Evolutionary conservation across 2,329 filamentous ascomycete species (phyloP).

Genomic region (Aspergillus spinulosporus): DNA sequence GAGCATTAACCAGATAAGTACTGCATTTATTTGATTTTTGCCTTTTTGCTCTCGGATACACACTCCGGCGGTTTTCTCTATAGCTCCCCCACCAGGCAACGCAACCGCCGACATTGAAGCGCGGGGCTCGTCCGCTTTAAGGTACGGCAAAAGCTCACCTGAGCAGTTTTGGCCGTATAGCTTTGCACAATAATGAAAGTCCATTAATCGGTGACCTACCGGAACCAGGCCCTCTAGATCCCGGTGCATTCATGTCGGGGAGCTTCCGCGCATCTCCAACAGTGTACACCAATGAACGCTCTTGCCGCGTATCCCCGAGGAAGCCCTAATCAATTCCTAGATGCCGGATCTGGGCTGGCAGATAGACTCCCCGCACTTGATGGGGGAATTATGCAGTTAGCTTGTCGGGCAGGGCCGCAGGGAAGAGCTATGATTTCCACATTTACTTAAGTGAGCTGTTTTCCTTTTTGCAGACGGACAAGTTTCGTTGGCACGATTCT

Average conservation of each 20-base stretch:
- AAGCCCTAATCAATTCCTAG: not conserved
- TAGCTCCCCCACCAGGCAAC: not conserved
- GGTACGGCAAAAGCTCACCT: not conserved
- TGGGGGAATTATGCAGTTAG: not conserved
- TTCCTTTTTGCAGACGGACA: not conserved
- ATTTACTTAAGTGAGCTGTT: not conserved
- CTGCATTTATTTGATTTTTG: not conserved
- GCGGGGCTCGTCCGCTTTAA: not conserved
- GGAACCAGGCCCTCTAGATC: not conserved
- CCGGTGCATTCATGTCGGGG: slow-evolving; percentile 1
- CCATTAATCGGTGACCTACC: not conserved
- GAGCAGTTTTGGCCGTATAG: not conserved
- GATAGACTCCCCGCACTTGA: slow-evolving; percentile 1
- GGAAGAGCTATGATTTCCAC: not conserved
- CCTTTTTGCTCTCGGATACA: not conserved
- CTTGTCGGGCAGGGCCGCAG: not conserved
- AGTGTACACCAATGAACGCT: not conserved
- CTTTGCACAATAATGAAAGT: not conserved
- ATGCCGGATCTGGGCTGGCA: not conserved
- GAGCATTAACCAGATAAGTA: no score
- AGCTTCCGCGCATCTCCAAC: slow-evolving; percentile 2
- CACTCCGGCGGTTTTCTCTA: not conserved
- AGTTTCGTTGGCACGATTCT: not conserved
- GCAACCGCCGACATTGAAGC: not conserved
- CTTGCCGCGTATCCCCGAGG: not conserved